These are phyloP conservation scores for Catunica adiposa DNA, from an alignment of 2,329 filamentous ascomycete genomes.

Conservation along the genomic window DNA sequence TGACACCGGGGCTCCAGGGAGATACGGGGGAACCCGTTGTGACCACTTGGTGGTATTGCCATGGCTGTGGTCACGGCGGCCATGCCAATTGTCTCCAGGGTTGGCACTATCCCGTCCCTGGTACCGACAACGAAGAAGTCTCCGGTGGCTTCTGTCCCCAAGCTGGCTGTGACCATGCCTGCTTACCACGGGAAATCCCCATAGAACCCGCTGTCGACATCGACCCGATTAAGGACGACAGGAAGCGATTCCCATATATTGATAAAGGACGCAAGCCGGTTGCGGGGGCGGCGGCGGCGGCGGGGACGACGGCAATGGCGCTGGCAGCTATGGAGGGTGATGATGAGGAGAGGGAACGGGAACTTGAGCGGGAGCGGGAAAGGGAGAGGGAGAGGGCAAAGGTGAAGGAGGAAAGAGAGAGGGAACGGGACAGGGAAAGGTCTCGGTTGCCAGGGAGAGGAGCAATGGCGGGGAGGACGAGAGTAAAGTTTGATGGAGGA, in stretches of 20 bases:
- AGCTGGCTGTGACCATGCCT: slow-evolving; percentile 49
- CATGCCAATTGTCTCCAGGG: slow-evolving; percentile 42
- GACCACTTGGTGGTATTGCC: slow-evolving; percentile 45
- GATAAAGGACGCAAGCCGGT: not conserved
- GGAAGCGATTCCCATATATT: not conserved
- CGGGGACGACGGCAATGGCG: not conserved
- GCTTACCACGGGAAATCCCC: slow-evolving; percentile 31
- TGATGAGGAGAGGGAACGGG: not conserved
- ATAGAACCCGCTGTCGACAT: not conserved
- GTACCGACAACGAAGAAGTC: slow-evolving; percentile 18
- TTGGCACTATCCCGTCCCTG: slow-evolving; percentile 31
- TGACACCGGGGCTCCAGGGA: not conserved
- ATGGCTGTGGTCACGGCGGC: slow-evolving; percentile 45
- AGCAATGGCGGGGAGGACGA: not conserved
- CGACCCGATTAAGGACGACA: not conserved
- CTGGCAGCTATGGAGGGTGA: not conserved
- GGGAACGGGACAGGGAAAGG: not conserved
- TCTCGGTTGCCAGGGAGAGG: not conserved
- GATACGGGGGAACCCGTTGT: slow-evolving; percentile 20
- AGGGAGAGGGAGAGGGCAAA: not conserved
- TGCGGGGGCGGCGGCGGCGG: not conserved
- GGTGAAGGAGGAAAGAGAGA: not conserved
- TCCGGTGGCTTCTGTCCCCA: slow-evolving; percentile 45
- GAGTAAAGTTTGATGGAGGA: not conserved
- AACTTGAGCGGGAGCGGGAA: not conserved